Percentiles rank a stretch among this genome's conserved stretches.
These are phyloP conservation scores for Rhinocladiella mackenziei DNA, from an alignment of 2,329 filamentous ascomycete genomes.

Conservation along the genomic window DNA sequence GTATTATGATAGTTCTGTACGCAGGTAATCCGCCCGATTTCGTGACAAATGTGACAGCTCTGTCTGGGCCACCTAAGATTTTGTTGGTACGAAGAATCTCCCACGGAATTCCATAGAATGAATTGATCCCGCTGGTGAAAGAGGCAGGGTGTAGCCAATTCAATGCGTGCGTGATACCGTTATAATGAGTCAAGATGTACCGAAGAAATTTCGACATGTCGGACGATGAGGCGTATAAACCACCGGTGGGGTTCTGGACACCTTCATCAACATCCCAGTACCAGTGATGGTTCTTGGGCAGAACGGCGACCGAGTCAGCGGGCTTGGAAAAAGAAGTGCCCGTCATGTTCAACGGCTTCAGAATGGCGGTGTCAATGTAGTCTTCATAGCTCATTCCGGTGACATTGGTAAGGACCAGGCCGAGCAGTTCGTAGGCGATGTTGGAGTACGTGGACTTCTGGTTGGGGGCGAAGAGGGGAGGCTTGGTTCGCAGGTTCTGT, in stretches of 20 bases:
- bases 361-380: slow-evolving; percentile 27
- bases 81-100: slow-evolving; percentile 44
- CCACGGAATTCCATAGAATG: slow-evolving; percentile 48
- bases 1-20: slow-evolving; percentile 40
- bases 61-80: slow-evolving; percentile 37
- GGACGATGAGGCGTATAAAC: slow-evolving; percentile 40
- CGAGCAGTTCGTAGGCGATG: slow-evolving; percentile 32
- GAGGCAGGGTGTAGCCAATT: slow-evolving; percentile 46
- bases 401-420: slow-evolving; percentile 31
- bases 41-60: slow-evolving; percentile 44
- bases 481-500: slow-evolving; percentile 8
- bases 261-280: slow-evolving; percentile 43
- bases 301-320: slow-evolving; percentile 25
- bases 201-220: slow-evolving; percentile 45
- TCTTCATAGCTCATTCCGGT: slow-evolving; percentile 29
- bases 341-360: slow-evolving; percentile 24
- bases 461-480: slow-evolving; percentile 29
- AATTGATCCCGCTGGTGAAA: slow-evolving; percentile 35
- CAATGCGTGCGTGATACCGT: slow-evolving; percentile 38
- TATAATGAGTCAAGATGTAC: slow-evolving; percentile 42
- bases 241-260: slow-evolving; percentile 42
- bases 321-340: slow-evolving; percentile 21
- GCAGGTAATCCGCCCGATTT: slow-evolving; percentile 44
- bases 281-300: slow-evolving; percentile 28
- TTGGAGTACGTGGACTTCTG: slow-evolving; percentile 32